Evolutionary conservation across 1,284 basidiomycete genomes (phyloP).

Genomic region (Trichosporon coremiiforme): DNA sequence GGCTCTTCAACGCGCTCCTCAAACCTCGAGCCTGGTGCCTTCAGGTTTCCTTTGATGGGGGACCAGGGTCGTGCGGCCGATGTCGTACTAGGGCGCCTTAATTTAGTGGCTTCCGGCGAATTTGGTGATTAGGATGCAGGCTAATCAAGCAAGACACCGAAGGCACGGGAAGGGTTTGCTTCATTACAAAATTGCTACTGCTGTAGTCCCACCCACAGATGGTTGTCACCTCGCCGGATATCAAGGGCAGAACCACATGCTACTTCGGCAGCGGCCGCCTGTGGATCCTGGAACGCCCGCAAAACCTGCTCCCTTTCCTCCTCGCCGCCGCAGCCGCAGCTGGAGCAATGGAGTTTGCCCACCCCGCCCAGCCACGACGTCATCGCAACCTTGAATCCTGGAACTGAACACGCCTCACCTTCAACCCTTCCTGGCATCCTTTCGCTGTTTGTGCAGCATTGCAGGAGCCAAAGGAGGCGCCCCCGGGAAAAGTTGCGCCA

Average conservation of each 20-base stretch:
- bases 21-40: not conserved
- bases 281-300: too few species aligned
- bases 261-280: not conserved
- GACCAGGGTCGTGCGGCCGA: not conserved
- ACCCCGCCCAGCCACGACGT: not conserved
- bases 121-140: not conserved
- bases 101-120: not conserved
- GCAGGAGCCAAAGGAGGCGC: too few species aligned
- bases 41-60: not conserved
- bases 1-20: not conserved
- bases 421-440: not conserved
- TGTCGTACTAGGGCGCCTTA: not conserved
- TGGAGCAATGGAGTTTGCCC: too few species aligned
- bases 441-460: not conserved
- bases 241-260: not conserved
- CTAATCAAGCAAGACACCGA: too few species aligned
- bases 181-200: not conserved
- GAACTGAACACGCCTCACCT: not conserved
- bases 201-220: not conserved
- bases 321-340: not conserved
- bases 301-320: not conserved
- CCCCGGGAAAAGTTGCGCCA: not conserved
- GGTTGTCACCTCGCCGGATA: not conserved
- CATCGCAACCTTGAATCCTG: not conserved
- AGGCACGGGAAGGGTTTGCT: too few species aligned